phyloP scores from a whole-genome alignment of 2,329 filamentous ascomycete species.

The Fulvia fulva region DNA sequence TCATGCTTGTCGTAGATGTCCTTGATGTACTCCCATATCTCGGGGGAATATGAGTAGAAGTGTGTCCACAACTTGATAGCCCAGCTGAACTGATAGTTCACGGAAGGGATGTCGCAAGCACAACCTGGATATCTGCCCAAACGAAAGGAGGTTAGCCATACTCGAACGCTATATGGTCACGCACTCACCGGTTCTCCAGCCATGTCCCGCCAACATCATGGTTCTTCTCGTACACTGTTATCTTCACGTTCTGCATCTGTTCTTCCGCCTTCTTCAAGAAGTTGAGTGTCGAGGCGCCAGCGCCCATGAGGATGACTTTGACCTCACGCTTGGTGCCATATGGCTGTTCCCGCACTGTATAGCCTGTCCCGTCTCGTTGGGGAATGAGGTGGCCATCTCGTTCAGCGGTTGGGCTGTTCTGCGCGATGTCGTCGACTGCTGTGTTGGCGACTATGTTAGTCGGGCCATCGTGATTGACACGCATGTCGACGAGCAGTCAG shows the following conservation, averaged over 20 bases:
- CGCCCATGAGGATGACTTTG: slow-evolving; percentile 42
- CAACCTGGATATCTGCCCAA: slow-evolving; percentile 41
- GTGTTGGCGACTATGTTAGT: slow-evolving; percentile 16
- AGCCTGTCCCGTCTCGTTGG: slow-evolving; percentile 39
- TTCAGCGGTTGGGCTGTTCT: slow-evolving; percentile 26
- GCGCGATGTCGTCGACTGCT: slow-evolving; percentile 22
- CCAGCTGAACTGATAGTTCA: slow-evolving; percentile 51
- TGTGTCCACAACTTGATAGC: slow-evolving; percentile 48
- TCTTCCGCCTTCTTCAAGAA: slow-evolving; percentile 44
- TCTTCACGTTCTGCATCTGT: slow-evolving; percentile 39
- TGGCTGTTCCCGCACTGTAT: slow-evolving; percentile 41
- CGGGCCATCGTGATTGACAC: slow-evolving; percentile 24
- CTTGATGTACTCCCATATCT: slow-evolving; percentile 50
- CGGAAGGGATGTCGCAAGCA: slow-evolving; percentile 45
- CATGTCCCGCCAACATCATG: slow-evolving; percentile 36
- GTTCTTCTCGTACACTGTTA: slow-evolving; percentile 38
- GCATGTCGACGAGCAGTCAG: slow-evolving; percentile 17
- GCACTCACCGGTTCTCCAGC: slow-evolving; percentile 31
- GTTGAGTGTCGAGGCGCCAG: slow-evolving; percentile 41
- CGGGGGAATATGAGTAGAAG: slow-evolving; percentile 46
- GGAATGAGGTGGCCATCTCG: slow-evolving; percentile 34
- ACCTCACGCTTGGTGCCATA: slow-evolving; percentile 41
- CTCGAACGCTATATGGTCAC: no score
- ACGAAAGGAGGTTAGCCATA: no score
- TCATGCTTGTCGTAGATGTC: slow-evolving; percentile 42